Evolutionary conservation across 768 basidiomycete genomes (phyloP), one percentile per base, ranked within the genome.

Genomic region (Brasilioporus rufonigricans): DNA sequence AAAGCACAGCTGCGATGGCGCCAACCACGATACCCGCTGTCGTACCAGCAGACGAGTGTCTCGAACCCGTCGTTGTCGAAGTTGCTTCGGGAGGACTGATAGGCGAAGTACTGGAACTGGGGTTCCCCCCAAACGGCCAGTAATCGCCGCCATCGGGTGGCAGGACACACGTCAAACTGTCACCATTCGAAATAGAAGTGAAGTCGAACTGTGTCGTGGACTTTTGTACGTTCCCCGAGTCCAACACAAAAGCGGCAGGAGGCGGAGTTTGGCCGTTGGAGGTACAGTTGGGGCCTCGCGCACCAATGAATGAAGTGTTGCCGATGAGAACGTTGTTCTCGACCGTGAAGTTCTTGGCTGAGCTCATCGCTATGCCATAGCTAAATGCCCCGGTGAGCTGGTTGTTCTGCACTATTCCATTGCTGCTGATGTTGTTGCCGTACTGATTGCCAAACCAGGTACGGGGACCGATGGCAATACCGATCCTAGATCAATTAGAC

Each of bases 261-360:
- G 65, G 44, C 21, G 87, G 88, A 4, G 80, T 76, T 26, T 67
- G 58, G 53, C 83, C 80, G 23, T 63, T 67, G 23, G 71, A 55
- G 27, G 76, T 80, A 68, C 89, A 91, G 56, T 87, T 85, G 5
- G 82, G 81, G 6, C 87, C 87, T 7, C 76, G 77, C 13, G 76
- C 75, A 36, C 89, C 89, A 55, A 91, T 84, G 71, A 90, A 91
- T 8, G 87, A 83, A 8, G 85, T 86, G 67, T 90, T 90, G 13
- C 84, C 86, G 8, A 80, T 49, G 35, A 91, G 72, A 9, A 67
- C 52, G 65, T 90, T 92, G 61, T 76, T 76, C 50, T 80, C 71
- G 33, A 92, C 76, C 1, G 83, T 86, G 66, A 91, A 91, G 65
- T 87, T 83, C n/a, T n/a, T n/a, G n/a, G n/a, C n/a, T n/a, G n/a